These are phyloP conservation scores for Scenedesmus sp. DNA, from an alignment of 163 green algal genomes.

Conservation along the genomic window DNA sequence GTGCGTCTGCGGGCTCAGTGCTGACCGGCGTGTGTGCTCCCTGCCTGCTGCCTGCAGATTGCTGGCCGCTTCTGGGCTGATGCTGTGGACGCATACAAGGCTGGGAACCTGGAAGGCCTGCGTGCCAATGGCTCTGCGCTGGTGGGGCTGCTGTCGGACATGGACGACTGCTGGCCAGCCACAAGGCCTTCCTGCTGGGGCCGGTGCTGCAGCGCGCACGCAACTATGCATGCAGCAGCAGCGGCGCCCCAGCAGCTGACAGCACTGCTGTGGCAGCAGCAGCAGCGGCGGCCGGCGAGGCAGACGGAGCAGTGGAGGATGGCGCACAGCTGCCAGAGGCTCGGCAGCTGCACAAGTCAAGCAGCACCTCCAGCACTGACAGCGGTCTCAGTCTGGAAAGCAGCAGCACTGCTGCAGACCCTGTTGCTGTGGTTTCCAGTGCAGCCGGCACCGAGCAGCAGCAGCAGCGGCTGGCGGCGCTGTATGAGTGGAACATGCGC, in stretches of 20 bases:
- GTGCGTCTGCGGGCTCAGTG: not conserved
- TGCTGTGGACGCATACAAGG: conserved; percentile 50
- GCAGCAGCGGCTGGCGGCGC: conserved; percentile 30
- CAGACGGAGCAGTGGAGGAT: not conserved
- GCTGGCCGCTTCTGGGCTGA: conserved; percentile 57
- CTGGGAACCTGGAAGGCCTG: conserved; percentile 36
- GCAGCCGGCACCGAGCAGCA: conserved; percentile 13
- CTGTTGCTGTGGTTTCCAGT: not conserved
- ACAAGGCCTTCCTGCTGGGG: conserved; percentile 66
- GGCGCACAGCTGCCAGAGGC: not conserved
- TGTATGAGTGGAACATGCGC: conserved; percentile 62
- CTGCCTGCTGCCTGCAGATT: not conserved
- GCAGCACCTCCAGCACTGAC: conserved; percentile 4
- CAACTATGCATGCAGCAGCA: conserved; percentile 8
- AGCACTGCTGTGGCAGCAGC: not conserved
- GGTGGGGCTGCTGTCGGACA: conserved; percentile 63
- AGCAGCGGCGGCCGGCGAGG: not conserved
- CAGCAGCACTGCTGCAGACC: not conserved
- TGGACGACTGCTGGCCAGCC: conserved; percentile 65
- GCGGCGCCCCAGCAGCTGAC: not conserved
- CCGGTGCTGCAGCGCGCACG: conserved; percentile 53
- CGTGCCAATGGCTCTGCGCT: conserved; percentile 17
- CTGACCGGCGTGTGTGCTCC: not conserved
- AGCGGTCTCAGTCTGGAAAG: not conserved
- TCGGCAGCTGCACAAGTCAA: not conserved